Percentiles rank a stretch among this genome's conserved stretches.
Evolutionary conservation across 2,329 filamentous ascomycete species (phyloP).

Genomic region (Claviceps pazoutovae): DNA sequence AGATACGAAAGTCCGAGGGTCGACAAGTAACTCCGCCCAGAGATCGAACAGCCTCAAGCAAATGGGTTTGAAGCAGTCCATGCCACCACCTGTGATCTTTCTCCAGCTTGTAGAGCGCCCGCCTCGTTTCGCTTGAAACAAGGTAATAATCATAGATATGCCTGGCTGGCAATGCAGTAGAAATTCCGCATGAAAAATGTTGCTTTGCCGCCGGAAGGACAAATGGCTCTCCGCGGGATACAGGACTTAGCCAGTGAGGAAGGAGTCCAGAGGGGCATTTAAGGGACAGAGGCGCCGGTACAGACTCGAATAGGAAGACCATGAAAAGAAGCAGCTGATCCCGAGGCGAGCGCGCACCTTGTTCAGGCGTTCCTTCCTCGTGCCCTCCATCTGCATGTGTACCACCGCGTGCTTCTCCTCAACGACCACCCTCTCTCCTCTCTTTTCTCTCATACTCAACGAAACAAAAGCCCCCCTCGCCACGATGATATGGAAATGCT

Average conservation of each 20-base stretch:
- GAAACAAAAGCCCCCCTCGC: background rate
- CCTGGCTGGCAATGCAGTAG: too few relatives aligned
- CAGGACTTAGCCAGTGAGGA: too few relatives aligned
- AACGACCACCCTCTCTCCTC: background rate
- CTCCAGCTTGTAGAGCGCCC: too few relatives aligned
- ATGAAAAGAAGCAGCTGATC: background rate
- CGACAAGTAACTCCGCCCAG: too few relatives aligned
- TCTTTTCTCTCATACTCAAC: background rate
- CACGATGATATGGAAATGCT: background rate
- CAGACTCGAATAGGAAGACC: background rate
- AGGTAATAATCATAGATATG: background rate
- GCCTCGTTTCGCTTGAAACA: background rate
- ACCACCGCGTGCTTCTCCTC: background rate
- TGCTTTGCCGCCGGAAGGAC: too few relatives aligned
- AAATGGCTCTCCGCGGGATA: too few relatives aligned
- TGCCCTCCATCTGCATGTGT: background rate
- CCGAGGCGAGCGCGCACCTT: background rate
- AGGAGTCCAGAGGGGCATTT: background rate
- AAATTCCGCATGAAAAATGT: too few relatives aligned
- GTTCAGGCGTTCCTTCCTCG: background rate
- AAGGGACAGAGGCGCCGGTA: background rate
- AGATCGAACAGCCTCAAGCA: too few relatives aligned
- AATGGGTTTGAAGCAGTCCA: too few relatives aligned
- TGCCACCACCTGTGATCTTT: too few relatives aligned
- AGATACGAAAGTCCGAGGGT: too few relatives aligned